Conservation (phyloP, 306 rosid species). For the Dalbergia cultrata region DNA sequence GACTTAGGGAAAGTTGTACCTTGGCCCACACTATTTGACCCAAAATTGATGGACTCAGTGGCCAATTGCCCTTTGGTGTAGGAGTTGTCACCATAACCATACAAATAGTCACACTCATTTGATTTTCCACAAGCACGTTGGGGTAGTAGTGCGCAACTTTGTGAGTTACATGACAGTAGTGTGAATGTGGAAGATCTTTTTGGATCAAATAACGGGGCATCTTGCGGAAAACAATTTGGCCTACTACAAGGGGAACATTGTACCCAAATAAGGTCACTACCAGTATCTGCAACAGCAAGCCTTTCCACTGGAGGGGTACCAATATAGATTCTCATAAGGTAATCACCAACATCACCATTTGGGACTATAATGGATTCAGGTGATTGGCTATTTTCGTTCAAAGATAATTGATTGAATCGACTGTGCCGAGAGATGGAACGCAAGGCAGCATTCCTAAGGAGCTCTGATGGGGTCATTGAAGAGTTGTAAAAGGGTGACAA, state of each 20-base stretch:
- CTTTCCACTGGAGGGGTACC: constrained; percentile 49
- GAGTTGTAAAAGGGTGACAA: constrained; percentile 34
- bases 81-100: constrained; percentile 25
- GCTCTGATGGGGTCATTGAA: constrained; percentile 4
- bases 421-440: constrained; percentile 17
- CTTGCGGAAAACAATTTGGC: constrained; percentile 13
- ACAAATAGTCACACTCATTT: background rate
- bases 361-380: background rate
- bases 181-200: constrained; percentile 23
- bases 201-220: constrained; percentile 26
- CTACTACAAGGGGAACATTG: constrained; percentile 39
- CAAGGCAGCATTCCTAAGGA: background rate
- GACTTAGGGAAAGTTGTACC: background rate
- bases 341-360: constrained; percentile 1
- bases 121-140: background rate
- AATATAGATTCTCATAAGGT: constrained; percentile 38
- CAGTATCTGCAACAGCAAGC: constrained; percentile 41
- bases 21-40: background rate
- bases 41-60: background rate
- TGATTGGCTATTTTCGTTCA: background rate
- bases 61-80: background rate
- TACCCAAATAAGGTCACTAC: constrained; percentile 48
- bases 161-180: background rate
- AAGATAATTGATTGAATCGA: background rate
- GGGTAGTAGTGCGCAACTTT: background rate